Evolutionary conservation across 2,329 filamentous ascomycete species (phyloP), one percentile per base, ranked within the genome.

Genomic region (Cercospora canescens): DNA sequence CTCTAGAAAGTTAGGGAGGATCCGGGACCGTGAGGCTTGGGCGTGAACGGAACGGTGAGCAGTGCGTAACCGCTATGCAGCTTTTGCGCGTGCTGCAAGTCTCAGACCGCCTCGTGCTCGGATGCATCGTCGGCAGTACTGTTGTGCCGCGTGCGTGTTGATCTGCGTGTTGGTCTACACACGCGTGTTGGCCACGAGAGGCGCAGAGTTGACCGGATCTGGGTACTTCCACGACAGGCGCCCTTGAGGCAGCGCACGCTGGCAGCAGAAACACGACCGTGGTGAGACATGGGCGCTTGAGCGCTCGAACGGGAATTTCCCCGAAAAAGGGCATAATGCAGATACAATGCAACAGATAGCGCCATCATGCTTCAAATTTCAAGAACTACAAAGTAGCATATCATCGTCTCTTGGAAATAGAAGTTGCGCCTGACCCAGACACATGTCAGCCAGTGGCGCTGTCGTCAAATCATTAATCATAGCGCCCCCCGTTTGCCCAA

Each of bases 361-460:
- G n/a, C n/a, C n/a, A n/a, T n/a, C n/a, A n/a, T n/a, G n/a, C n/a
- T n/a, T 50, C 12, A 2, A 24, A 50, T 26, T 16, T 24, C 45
- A 24, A 14, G 18, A 7, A 28, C 21, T 50, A 8, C 24, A 16
- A 28, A 28, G 24, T 28, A 50, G 12, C 45, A 16, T 26, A 30
- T 50, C 24, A 50, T 16, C 6, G n/a, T 26, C 16, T 54, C 11
- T 37, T 37, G 14, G 18, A 32, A 54, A 26, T 37, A 45, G 21
- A 32, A 48, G n/a, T 24, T 45, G 37, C 59, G 59, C 59, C 59
- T 61, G 59, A 61, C 59, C 59, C 59, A 61, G 59, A 61, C 28
- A 24, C 6, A 24, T 56, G 52, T 56, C 59, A 37, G 59, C 59
- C 59, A 61, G 59, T 61, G 59, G 59, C 59, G 45, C 30, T 61